phyloP scores from a whole-genome alignment of 306 rosid genomes.

The Glycyrrhiza uralensis region DNA sequence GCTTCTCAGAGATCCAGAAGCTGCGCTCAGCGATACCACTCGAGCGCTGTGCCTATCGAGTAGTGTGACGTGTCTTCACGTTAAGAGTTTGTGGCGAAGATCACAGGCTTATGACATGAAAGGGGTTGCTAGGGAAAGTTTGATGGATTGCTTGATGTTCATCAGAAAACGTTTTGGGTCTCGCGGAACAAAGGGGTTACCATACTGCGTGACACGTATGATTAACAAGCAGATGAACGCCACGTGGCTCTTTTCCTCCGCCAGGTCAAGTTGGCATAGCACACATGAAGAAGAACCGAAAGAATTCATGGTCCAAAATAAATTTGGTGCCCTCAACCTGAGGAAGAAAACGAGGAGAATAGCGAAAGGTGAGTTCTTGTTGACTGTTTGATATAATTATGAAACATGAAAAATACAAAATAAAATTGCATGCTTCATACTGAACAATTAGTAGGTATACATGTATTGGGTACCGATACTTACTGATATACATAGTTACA shows the following conservation, averaged over 20 bases:
- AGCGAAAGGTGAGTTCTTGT: conserved; percentile 20
- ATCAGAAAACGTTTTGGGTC: conserved; percentile 29
- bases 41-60: conserved; percentile 57
- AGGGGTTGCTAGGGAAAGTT: conserved; percentile 54
- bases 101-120: conserved; percentile 65
- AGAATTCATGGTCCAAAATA: conserved; percentile 16
- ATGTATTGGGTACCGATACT: too few species aligned
- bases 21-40: conserved; percentile 61
- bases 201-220: conserved; percentile 52
- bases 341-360: conserved; percentile 18
- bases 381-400: neutral
- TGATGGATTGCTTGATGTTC: conserved; percentile 60
- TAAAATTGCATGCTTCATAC: neutral
- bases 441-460: neutral
- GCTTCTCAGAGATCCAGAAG: conserved; percentile 42
- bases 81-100: conserved; percentile 73
- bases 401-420: too few species aligned
- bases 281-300: neutral
- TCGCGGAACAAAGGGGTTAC: conserved; percentile 27
- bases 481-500: too few species aligned
- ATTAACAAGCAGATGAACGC: conserved; percentile 54
- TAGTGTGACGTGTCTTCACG: conserved; percentile 38
- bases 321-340: neutral
- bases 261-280: conserved; percentile 10
- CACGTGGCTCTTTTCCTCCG: conserved; percentile 47